Percentiles rank a stretch among this genome's conserved stretches.
phyloP scores from a whole-genome alignment of 495 filamentous ascomycete genomes.

The Lasiosphaeria miniovina region DNA sequence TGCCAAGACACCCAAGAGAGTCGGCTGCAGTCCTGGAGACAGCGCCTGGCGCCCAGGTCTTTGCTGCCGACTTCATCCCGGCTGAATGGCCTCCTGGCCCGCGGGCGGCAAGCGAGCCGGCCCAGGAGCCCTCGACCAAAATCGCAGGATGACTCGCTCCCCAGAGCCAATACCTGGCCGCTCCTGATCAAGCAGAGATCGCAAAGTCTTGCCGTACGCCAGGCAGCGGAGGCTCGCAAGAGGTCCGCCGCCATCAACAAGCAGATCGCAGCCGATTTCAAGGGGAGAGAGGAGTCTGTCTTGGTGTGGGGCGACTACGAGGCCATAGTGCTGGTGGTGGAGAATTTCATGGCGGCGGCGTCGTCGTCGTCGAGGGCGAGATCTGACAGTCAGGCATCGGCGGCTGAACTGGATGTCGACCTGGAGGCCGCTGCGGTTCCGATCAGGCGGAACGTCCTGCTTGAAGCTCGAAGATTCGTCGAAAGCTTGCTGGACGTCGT shows the following conservation, averaged over 20 bases:
- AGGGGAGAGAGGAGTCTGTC: neutral
- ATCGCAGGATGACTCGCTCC: neutral
- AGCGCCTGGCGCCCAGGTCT: neutral
- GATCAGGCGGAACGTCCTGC: slow-evolving; percentile 5
- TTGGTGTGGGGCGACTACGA: slow-evolving; percentile 5
- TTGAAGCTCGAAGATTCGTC: slow-evolving; percentile 1
- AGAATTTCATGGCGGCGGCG: slow-evolving; percentile 4
- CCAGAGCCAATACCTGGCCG: slow-evolving; percentile 7
- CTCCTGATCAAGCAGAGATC: neutral
- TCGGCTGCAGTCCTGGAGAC: neutral
- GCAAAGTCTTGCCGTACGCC: neutral
- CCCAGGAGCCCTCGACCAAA: neutral
- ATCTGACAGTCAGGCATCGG: neutral
- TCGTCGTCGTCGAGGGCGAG: neutral
- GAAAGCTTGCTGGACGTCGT: neutral
- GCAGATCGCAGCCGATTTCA: slow-evolving; percentile 11
- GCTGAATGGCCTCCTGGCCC: neutral
- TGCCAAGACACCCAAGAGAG: neutral
- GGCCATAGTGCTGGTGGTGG: slow-evolving; percentile 6
- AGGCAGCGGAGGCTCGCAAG: slow-evolving; percentile 8
- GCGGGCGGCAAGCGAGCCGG: neutral
- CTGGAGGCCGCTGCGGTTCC: neutral
- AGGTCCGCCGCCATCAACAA: slow-evolving; percentile 10
- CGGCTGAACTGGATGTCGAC: neutral
- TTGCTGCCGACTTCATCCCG: neutral